Evolutionary conservation across 1,284 basidiomycete genomes (phyloP).

Genomic region (Naganishia sp.): DNA sequence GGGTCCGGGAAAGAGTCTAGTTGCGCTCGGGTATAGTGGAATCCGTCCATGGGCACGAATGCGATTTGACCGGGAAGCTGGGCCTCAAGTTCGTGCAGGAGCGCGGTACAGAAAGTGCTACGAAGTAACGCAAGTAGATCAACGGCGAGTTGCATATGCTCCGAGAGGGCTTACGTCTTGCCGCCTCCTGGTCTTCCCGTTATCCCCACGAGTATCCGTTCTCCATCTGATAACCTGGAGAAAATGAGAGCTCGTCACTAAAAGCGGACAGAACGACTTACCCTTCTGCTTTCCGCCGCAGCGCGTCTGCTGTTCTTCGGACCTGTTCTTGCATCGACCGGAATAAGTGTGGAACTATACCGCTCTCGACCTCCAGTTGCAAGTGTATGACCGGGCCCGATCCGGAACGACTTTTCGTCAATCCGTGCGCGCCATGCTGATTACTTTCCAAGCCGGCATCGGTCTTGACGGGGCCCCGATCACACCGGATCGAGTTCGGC

Average conservation of each 20-base stretch:
- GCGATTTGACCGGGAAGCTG: slow-evolving; percentile 8
- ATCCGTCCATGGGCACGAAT: slow-evolving; percentile 33
- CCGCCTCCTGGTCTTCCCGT: slow-evolving; percentile 30
- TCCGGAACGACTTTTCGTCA: not conserved
- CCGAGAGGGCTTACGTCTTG: slow-evolving; percentile 18
- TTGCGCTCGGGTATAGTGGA: slow-evolving; percentile 31
- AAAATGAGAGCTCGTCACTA: not conserved
- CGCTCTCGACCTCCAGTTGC: no score
- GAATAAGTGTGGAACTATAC: not conserved
- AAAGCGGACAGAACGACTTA: not conserved
- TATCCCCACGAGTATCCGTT: slow-evolving; percentile 28
- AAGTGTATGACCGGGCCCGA: no score
- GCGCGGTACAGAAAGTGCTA: slow-evolving; percentile 19
- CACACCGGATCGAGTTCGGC: no score
- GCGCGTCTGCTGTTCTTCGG: slow-evolving; percentile 2
- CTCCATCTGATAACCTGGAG: slow-evolving; percentile 8
- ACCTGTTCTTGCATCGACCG: slow-evolving; percentile 18
- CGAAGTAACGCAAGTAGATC: not conserved
- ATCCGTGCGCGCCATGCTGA: not conserved
- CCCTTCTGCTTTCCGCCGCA: slow-evolving; percentile 3
- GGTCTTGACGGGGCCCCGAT: no score
- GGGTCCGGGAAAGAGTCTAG: slow-evolving; percentile 30
- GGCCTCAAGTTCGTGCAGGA: slow-evolving; percentile 1
- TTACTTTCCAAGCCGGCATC: not conserved
- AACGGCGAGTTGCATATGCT: not conserved